These are phyloP conservation scores for Backusella luteola DNA, from an alignment of 192 early-diverging fungal genomes.

Conservation along the genomic window DNA sequence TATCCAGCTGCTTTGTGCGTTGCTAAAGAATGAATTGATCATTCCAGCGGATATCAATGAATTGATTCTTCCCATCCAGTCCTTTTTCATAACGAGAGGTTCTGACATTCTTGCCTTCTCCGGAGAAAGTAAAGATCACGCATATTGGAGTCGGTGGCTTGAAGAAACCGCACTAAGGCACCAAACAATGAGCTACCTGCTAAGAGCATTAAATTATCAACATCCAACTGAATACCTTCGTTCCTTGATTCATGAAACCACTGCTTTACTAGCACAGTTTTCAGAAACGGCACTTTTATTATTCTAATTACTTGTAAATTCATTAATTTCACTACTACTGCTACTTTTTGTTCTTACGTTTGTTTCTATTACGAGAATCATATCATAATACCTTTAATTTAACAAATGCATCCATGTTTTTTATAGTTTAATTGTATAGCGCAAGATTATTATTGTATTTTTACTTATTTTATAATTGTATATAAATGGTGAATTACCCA, in stretches of 20 bases:
- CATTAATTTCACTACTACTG: background rate
- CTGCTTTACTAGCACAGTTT: background rate
- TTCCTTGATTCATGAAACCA: background rate
- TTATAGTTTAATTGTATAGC: background rate
- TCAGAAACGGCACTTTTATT: background rate
- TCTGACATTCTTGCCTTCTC: background rate
- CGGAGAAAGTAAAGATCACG: background rate
- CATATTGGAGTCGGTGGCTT: background rate
- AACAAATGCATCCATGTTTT: slow-evolving; percentile 3
- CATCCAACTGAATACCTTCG: background rate
- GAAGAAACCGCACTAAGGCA: background rate
- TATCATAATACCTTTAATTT: background rate
- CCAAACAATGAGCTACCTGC: background rate
- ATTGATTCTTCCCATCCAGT: background rate
- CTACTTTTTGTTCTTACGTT: background rate
- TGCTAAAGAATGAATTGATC: slow-evolving; percentile 6
- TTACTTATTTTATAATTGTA: too few relatives aligned
- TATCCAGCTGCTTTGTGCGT: background rate
- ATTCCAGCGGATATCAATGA: background rate
- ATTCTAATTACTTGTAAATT: background rate
- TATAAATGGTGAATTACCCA: background rate
- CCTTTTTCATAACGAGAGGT: slow-evolving; percentile 5
- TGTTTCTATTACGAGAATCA: background rate
- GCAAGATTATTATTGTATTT: too few relatives aligned
- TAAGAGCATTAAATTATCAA: background rate